These are phyloP conservation scores for Nigrospora osmanthi DNA, from an alignment of 2,329 filamentous ascomycete species.

Conservation along the genomic window DNA sequence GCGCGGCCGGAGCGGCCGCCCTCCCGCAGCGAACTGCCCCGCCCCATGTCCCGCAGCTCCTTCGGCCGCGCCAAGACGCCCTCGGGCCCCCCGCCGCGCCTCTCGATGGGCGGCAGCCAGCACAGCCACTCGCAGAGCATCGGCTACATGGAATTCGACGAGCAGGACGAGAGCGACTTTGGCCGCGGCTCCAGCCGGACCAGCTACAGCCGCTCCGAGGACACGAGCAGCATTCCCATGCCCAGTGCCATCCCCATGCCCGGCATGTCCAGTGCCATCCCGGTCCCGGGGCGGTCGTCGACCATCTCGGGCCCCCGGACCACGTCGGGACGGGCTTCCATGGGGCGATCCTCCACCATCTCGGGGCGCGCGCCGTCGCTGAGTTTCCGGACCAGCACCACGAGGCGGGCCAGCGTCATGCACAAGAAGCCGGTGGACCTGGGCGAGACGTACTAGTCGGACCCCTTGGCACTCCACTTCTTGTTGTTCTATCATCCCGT, in stretches of 20 bases:
- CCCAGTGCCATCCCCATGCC: constrained; percentile 37
- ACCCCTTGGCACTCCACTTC: too few relatives aligned
- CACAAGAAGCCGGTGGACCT: constrained; percentile 37
- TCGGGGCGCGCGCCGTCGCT: too few relatives aligned
- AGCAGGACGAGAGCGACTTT: constrained; percentile 38
- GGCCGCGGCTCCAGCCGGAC: constrained; percentile 47
- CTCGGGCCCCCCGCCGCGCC: constrained; percentile 58
- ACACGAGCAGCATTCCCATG: constrained; percentile 29
- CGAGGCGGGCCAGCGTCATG: constrained; percentile 31
- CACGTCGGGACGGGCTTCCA: neutral
- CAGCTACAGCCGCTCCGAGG: constrained; percentile 42
- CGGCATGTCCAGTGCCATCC: constrained; percentile 31
- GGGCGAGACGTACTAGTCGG: constrained; percentile 42
- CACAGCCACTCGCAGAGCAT: constrained; percentile 52
- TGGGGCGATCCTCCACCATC: too few relatives aligned
- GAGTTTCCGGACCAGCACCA: constrained; percentile 8
- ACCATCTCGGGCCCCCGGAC: constrained; percentile 14
- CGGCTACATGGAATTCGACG: constrained; percentile 44
- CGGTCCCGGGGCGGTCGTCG: constrained; percentile 40
- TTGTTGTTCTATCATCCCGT: too few relatives aligned
- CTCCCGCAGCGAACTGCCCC: constrained; percentile 48
- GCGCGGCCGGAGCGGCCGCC: constrained; percentile 39
- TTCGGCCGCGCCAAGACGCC: constrained; percentile 55
- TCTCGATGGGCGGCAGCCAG: constrained; percentile 59
- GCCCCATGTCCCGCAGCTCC: constrained; percentile 60